phyloP scores from a whole-genome alignment of 441 rosid species.

The Theobroma grandiflorum region DNA sequence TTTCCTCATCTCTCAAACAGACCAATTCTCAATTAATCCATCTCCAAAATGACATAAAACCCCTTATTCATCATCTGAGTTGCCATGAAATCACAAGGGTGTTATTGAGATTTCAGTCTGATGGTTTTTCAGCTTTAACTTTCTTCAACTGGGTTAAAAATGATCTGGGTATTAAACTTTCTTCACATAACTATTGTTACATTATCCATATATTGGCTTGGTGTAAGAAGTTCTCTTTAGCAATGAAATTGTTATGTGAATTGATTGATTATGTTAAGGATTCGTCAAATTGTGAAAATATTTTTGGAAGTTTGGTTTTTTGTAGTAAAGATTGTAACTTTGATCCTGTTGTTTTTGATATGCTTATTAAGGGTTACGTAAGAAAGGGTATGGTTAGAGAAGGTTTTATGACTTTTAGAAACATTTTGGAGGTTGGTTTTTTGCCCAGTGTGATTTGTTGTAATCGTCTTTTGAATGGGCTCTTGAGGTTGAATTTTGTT shows the following conservation, averaged over 20 bases:
- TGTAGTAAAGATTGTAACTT: slow-evolving; percentile 75
- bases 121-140: slow-evolving; percentile 59
- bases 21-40: slow-evolving; percentile 36
- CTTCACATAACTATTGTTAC: slow-evolving; percentile 55
- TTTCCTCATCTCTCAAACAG: slow-evolving; percentile 65
- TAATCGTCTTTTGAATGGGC: slow-evolving; percentile 75
- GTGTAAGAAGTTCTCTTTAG: slow-evolving; percentile 60
- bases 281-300: slow-evolving; percentile 43
- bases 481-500: slow-evolving; percentile 58
- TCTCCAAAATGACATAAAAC: slow-evolving; percentile 43
- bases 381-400: slow-evolving; percentile 59
- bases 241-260: slow-evolving; percentile 69
- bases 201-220: slow-evolving; percentile 71
- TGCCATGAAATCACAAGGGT: slow-evolving; percentile 76
- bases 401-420: slow-evolving; percentile 54
- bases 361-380: slow-evolving; percentile 76
- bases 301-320: slow-evolving; percentile 56
- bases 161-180: slow-evolving; percentile 61
- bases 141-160: slow-evolving; percentile 81
- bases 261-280: slow-evolving; percentile 47
- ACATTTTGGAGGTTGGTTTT: slow-evolving; percentile 55
- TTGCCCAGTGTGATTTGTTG: slow-evolving; percentile 72
- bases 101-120: slow-evolving; percentile 83
- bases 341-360: slow-evolving; percentile 82
- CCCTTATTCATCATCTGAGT: slow-evolving; percentile 69